These are phyloP conservation scores for Cryptosporidium meleagridis DNA, from an alignment of 169 alveolate genomes.

Conservation along the genomic window DNA sequence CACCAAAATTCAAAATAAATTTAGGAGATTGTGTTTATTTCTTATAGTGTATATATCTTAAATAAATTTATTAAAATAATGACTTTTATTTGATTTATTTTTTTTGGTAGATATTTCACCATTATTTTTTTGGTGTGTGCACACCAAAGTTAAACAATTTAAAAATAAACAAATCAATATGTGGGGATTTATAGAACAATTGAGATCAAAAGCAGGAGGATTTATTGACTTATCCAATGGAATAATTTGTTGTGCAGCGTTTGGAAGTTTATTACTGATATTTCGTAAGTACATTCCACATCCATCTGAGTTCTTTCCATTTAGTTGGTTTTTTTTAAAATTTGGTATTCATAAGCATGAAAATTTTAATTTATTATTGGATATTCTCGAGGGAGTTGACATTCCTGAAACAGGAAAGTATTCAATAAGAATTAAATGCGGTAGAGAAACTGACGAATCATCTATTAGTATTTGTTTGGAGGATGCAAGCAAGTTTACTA, in stretches of 20 bases:
- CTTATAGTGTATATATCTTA: neutral
- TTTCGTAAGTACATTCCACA: conserved; percentile 57
- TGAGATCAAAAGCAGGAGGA: conserved; percentile 33
- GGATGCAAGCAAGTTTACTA: neutral
- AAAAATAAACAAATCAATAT: neutral
- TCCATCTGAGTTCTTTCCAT: conserved; percentile 64
- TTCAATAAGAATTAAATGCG: conserved; percentile 45
- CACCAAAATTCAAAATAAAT: conserved; percentile 15
- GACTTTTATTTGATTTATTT: too few species aligned
- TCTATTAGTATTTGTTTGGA: neutral
- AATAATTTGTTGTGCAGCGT: conserved; percentile 63
- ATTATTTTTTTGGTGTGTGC: conserved; percentile 38
- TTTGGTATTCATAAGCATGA: conserved; percentile 65
- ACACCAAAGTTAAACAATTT: conserved; percentile 10
- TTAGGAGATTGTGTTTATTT: conserved; percentile 31
- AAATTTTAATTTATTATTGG: conserved; percentile 47
- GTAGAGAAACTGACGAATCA: conserved; percentile 37
- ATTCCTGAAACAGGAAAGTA: conserved; percentile 48
- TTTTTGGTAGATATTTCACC: neutral
- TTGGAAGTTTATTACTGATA: conserved; percentile 35
- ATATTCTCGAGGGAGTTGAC: conserved; percentile 26
- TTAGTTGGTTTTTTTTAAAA: conserved; percentile 51
- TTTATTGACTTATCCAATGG: conserved; percentile 30
- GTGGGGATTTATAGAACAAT: conserved; percentile 53
- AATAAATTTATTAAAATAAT: neutral